Percentiles rank a stretch among this genome's conserved stretches.
Evolutionary conservation across 768 basidiomycete species (phyloP).

Genomic region (Tylopilus sp.): DNA sequence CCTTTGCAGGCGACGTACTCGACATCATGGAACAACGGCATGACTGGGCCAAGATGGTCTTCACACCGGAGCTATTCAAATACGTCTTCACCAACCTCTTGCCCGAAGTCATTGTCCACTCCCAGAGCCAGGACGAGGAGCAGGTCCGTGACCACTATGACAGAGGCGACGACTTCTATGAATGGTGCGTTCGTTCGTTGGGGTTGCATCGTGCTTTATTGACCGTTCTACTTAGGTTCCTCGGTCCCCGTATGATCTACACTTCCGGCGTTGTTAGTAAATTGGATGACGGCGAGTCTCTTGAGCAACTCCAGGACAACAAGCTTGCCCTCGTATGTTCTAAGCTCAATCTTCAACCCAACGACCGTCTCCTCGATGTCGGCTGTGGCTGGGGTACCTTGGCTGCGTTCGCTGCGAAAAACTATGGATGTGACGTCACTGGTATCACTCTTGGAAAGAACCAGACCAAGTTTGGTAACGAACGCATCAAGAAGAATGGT

Average conservation of each 20-base stretch:
- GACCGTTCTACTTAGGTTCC: constrained; percentile 54
- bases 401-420: constrained; percentile 91
- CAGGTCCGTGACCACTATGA: constrained; percentile 97
- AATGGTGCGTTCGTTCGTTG: constrained; percentile 47
- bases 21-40: constrained; percentile 93
- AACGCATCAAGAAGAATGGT: constrained; percentile 80
- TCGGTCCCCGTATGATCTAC: constrained; percentile 96
- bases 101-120: constrained; percentile 93
- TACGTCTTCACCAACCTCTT: constrained; percentile 85
- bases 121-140: constrained; percentile 88
- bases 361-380: constrained; percentile 79
- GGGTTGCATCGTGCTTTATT: not conserved
- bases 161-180: constrained; percentile 95
- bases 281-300: constrained; percentile 67
- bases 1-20: constrained; percentile 75
- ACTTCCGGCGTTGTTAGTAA: constrained; percentile 87
- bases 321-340: constrained; percentile 94
- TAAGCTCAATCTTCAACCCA: constrained; percentile 86
- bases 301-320: constrained; percentile 97
- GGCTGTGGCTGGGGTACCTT: constrained; percentile 98
- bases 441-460: constrained; percentile 92
- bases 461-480: constrained; percentile 89
- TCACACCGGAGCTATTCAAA: constrained; percentile 90
- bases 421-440: constrained; percentile 94
- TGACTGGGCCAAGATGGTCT: constrained; percentile 91